Percentiles rank a stretch among this genome's conserved stretches.
Conservation (phyloP, 1,139 yeast genomes). For the Nakaseomyces kungkrabaensis region DNA sequence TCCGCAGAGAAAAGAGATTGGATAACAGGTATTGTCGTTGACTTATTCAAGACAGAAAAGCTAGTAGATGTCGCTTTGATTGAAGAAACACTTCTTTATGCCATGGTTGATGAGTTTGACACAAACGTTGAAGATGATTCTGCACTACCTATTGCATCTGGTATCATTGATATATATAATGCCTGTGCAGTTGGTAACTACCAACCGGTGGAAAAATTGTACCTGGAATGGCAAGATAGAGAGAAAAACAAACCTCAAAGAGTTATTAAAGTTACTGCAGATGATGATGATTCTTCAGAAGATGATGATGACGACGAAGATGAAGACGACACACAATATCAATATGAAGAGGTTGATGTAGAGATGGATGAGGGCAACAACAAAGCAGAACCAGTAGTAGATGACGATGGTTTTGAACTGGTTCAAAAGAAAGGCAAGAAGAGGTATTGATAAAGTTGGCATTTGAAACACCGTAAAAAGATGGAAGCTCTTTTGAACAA, state of each 20-base stretch:
- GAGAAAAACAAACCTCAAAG: conserved; percentile 34
- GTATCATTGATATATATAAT: conserved; percentile 55
- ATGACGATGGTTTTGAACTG: conserved; percentile 88
- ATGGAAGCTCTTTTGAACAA: neutral
- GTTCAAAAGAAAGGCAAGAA: conserved; percentile 61
- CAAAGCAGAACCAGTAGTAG: conserved; percentile 49
- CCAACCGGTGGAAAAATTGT: conserved; percentile 47
- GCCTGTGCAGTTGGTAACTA: conserved; percentile 49
- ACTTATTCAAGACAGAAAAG: conserved; percentile 52
- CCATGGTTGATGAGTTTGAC: conserved; percentile 93
- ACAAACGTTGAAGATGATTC: conserved; percentile 82
- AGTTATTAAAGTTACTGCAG: conserved; percentile 35
- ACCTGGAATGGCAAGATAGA: conserved; percentile 47
- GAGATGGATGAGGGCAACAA: conserved; percentile 31
- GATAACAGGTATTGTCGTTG: conserved; percentile 78
- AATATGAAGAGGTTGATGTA: conserved; percentile 14
- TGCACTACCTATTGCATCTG: conserved; percentile 62
- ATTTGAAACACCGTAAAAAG: neutral
- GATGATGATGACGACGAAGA: conserved; percentile 35
- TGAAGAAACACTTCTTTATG: conserved; percentile 76
- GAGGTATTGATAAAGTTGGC: conserved; percentile 27
- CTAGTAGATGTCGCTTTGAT: conserved; percentile 66
- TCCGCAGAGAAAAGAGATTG: conserved; percentile 90
- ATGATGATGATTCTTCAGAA: conserved; percentile 43
- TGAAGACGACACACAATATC: conserved; percentile 31